phyloP scores from a whole-genome alignment of 192 early-diverging fungal species.

The Coemansia sp. region DNA sequence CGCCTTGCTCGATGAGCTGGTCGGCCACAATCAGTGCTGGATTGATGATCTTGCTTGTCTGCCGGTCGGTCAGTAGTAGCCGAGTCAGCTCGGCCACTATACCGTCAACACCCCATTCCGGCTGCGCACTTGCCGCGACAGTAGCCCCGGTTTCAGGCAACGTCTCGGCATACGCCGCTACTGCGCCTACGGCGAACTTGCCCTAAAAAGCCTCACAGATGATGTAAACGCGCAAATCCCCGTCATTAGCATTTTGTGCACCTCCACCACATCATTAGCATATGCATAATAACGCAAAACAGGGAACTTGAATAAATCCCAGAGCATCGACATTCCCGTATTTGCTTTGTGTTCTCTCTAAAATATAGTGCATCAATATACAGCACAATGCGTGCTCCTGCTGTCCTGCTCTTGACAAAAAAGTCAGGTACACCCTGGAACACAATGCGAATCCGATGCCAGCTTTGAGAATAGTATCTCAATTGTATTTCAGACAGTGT shows the following conservation, averaged over 20 bases:
- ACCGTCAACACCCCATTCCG: constrained; percentile 36
- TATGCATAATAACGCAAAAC: too few relatives aligned
- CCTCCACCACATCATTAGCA: too few relatives aligned
- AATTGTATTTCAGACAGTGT: background rate
- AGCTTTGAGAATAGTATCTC: background rate
- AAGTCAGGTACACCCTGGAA: background rate
- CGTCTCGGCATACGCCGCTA: constrained; percentile 36
- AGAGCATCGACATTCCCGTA: background rate
- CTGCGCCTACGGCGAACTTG: constrained; percentile 48
- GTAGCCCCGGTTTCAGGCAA: constrained; percentile 19
- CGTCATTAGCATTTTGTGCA: constrained; percentile 1
- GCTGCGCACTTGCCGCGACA: constrained; percentile 1
- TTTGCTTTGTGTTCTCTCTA: background rate
- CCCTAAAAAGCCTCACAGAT: constrained; percentile 28
- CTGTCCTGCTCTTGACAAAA: background rate
- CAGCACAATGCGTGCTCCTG: background rate
- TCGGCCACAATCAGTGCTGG: constrained; percentile 50
- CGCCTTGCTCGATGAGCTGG: constrained; percentile 49
- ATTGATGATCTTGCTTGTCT: constrained; percentile 49
- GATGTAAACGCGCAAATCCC: constrained; percentile 2
- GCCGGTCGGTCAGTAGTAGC: constrained; percentile 45
- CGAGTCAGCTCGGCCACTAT: constrained; percentile 43
- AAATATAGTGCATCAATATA: background rate
- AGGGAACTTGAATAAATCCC: background rate
- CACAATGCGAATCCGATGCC: background rate